Base-by-base conservation (phyloP, 108 stramenopile genomes). In the Phaeodactylum tricornutum region DNA sequence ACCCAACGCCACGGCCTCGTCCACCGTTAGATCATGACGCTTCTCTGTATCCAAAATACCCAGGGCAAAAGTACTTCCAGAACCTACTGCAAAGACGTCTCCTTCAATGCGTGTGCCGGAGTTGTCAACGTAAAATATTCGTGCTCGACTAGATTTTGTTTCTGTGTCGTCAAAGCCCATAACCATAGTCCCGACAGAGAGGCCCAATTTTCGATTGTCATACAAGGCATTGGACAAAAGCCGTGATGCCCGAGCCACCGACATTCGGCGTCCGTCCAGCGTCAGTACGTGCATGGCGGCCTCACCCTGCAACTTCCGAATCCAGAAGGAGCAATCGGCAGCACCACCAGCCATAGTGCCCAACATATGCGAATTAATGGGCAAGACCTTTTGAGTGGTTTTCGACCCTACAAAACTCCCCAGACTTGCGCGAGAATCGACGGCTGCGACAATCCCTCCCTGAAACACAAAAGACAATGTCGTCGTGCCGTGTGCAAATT, bases 331-430 rank as follows among this genome's bases (percentile, higher is more conserved):
- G 37, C 91, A 92, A 58, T 92, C 91, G 12, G 86, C 91, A 14
- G 91, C 91, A 3, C 86, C 86, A 14, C 91, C 91, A 16, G 91
- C 91, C 91, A 92, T 92, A 6, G 91, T 92, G 21, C 86, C 91
- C 2, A 92, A 43, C 11, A 87, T 76, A 39, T 75, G 71, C 47
- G 69, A 59, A 60, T 75, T 79, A 4, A 92, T 70, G 14, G 89
- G 89, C 31, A 92, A 64, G 0, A 88, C 84, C 53, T 92, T 92
- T 53, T 92, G 79, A 0, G 66, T 66, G 7, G 86, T 86, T 54
- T 87, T 87, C 35, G 75, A 78, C 0, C 91, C 84, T 9, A 92
- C 84, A 62, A 92, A 92, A 51, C 65, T 79, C n/a, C 91, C 91
- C 45, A 92, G 57, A 53, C 84, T 86, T 31, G 91, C 91, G 6